These are phyloP conservation scores for Rhodotorula sp. DNA, from an alignment of 1,284 basidiomycete genomes.

Conservation along the genomic window DNA sequence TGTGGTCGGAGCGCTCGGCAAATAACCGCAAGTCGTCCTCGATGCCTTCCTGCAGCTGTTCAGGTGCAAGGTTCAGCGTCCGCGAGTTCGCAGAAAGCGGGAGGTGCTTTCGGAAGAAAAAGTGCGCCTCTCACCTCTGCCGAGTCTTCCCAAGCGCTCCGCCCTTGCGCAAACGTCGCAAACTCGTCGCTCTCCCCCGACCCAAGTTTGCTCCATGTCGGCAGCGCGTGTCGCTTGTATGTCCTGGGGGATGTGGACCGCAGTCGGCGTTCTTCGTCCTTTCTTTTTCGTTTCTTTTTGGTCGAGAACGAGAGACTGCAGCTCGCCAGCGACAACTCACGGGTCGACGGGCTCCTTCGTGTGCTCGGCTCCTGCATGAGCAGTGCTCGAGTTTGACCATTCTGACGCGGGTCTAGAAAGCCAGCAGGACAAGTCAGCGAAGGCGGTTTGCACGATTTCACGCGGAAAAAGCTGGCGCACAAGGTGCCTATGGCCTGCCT, in stretches of 20 bases:
- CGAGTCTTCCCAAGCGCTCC: conserved; percentile 18
- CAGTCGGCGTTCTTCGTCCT: too few species aligned
- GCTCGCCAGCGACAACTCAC: neutral
- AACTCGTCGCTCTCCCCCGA: conserved; percentile 37
- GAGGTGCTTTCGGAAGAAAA: neutral
- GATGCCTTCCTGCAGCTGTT: conserved; percentile 19
- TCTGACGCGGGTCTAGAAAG: conserved; percentile 21
- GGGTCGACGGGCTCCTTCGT: neutral
- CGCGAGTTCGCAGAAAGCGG: neutral
- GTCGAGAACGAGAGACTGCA: too few species aligned
- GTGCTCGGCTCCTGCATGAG: neutral
- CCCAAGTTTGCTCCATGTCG: conserved; percentile 23
- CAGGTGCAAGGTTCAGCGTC: rapidly evolving
- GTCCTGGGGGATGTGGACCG: neutral
- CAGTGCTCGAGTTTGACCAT: conserved; percentile 20
- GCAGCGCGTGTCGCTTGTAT: conserved; percentile 14
- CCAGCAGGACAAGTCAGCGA: neutral
- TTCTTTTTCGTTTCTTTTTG: too few species aligned
- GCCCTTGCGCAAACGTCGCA: conserved; percentile 31
- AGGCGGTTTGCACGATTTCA: neutral
- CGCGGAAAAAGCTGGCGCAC: conserved; percentile 4
- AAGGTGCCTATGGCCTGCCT: conserved; percentile 5
- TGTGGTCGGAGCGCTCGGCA: conserved; percentile 31
- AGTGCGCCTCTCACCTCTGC: neutral
- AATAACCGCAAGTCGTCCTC: conserved; percentile 35